Evolutionary conservation across 768 basidiomycete species (phyloP), one percentile per base, ranked within the genome.

Genomic region (Pisolithus tinctorius): DNA sequence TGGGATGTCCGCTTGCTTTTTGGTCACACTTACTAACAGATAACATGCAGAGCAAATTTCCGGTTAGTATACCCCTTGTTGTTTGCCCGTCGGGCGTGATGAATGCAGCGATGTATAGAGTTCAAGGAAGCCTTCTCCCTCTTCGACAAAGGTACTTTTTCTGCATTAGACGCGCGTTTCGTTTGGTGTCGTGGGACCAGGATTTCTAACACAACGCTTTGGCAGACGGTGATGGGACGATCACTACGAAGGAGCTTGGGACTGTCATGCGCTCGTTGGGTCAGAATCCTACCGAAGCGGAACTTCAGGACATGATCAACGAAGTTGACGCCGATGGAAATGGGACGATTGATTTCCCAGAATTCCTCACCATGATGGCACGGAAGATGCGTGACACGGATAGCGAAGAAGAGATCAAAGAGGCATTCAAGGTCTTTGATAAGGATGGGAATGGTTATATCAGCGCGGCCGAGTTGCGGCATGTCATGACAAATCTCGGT

Each of bases 81-180:
- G 29, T 11, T 45, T 27, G 36, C 31, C 29, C 34, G 11, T 13
- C 30, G 27, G 36, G 45, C 57, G 9, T 47, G 54, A 53, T 38
- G 41, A 26, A n/a, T 20, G 31, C n/a, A 58, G 44, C 42, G 29
- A 25, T 47, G 31, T 36, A 27, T 66, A 90, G 93, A 95, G 72
- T 97, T 94, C 83, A 97, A 95, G 80, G 95, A 97, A 77, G 94
- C 94, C 46, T 97, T 98, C 75, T 92, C 93, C 53, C 80, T 98
- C 20, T 97, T 98, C 70, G 93, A 96, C 76, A 94, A 93, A 70
- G 89, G 93, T 92, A 54, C 52, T 45, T 17, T 16, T 45, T 45
- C 44, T 46, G 26, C 20, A 9, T 20, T 17, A 2, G 77, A 70
- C 9, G 7, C 26, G 25, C 42, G 37, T 45, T 40, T 13, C 42